These are phyloP conservation scores for Spatholobus suberectus DNA, from an alignment of 306 rosid species.

Conservation along the genomic window DNA sequence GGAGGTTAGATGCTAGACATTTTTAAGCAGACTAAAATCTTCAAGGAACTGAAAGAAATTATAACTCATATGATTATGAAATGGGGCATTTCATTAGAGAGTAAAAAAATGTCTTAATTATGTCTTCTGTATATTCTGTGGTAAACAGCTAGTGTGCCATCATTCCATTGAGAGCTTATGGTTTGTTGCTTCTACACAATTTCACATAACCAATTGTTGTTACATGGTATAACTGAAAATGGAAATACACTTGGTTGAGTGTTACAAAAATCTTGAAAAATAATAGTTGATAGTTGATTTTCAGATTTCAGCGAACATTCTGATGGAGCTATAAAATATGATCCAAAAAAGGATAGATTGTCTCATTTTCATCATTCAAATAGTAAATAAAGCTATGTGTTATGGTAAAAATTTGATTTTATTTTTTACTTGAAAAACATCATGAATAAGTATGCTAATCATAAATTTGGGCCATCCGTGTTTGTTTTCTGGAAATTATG, in stretches of 20 bases:
- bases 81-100: neutral
- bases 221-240: neutral
- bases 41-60: slow-evolving; percentile 6
- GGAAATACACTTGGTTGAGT: neutral
- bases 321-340: neutral
- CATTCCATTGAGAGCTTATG: neutral
- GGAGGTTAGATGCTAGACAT: slow-evolving; percentile 70
- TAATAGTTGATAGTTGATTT: neutral
- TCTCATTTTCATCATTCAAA: slow-evolving; percentile 21
- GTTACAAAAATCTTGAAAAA: neutral
- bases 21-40: slow-evolving; percentile 18
- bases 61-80: slow-evolving; percentile 11
- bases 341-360: slow-evolving; percentile 6
- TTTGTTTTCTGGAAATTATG: neutral
- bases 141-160: neutral
- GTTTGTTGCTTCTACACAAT: neutral
- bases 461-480: neutral
- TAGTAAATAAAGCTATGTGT: neutral
- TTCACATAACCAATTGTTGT: neutral
- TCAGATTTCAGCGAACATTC: slow-evolving; percentile 13
- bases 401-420: neutral
- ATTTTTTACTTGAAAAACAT: slow-evolving; percentile 11
- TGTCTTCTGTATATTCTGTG: slow-evolving; percentile 27
- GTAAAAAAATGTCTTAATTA: slow-evolving; percentile 10
- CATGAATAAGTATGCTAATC: slow-evolving; percentile 25